Evolutionary conservation across 228 moss, liverwort and hornwort genomes (phyloP).

Genomic region (Sphagnum fallax): DNA sequence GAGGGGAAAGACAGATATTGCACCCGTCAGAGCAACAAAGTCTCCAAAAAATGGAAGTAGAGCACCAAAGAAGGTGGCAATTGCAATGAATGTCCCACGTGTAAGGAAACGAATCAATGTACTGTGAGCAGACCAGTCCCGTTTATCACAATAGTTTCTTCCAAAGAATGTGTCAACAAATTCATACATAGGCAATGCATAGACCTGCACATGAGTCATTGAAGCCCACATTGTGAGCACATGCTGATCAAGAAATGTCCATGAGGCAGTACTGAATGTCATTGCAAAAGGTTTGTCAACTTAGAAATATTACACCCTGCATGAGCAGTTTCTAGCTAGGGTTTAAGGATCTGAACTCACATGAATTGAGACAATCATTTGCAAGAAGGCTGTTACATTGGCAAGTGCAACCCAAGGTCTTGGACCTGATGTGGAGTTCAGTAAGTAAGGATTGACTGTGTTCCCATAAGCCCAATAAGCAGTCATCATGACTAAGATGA

Average conservation of each 20-base stretch:
- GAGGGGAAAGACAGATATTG: slow-evolving; percentile 23
- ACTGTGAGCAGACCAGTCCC: slow-evolving; percentile 24
- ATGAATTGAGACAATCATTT: slow-evolving; percentile 18
- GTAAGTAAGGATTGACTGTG: slow-evolving; percentile 11
- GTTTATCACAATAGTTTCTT: background rate
- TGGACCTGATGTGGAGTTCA: slow-evolving; percentile 26
- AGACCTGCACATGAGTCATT: slow-evolving; percentile 15
- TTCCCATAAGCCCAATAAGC: slow-evolving; percentile 52
- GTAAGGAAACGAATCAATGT: slow-evolving; percentile 21
- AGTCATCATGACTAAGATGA: slow-evolving; percentile 24
- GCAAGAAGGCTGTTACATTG: slow-evolving; percentile 34
- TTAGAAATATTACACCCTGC: too few relatives aligned
- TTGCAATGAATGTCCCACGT: slow-evolving; percentile 16
- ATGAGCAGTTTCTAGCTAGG: too few relatives aligned
- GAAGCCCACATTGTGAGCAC: too few relatives aligned
- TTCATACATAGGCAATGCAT: slow-evolving; percentile 30
- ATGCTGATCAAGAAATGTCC: too few relatives aligned
- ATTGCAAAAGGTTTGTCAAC: too few relatives aligned
- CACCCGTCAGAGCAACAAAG: slow-evolving; percentile 40
- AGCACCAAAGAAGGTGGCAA: slow-evolving; percentile 33
- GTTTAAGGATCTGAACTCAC: slow-evolving; percentile 12
- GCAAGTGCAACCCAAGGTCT: slow-evolving; percentile 19
- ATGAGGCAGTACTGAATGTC: background rate
- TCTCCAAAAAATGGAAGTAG: slow-evolving; percentile 44
- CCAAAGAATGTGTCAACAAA: slow-evolving; percentile 30